Conservation (phyloP, 768 basidiomycete genomes). For the Stropharia rugosoannulata region DNA sequence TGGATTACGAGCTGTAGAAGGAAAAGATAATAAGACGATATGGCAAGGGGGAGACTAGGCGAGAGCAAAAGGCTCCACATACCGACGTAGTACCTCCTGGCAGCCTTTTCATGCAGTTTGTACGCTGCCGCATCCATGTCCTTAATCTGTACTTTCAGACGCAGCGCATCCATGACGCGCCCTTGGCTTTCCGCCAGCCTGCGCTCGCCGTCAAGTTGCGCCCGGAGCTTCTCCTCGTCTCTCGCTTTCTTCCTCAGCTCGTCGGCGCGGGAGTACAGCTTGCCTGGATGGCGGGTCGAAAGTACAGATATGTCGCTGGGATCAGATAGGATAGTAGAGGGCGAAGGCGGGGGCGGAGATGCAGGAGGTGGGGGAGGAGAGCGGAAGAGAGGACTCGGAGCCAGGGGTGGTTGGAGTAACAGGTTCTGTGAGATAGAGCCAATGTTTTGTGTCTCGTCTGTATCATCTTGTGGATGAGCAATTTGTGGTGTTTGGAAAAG, state of each 20-base stretch:
- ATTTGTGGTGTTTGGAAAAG: slow-evolving; percentile 16
- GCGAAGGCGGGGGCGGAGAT: slow-evolving; percentile 15
- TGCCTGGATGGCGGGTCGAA: slow-evolving; percentile 29
- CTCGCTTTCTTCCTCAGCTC: slow-evolving; percentile 39
- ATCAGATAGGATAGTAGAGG: slow-evolving; percentile 21
- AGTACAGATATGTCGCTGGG: slow-evolving; percentile 23
- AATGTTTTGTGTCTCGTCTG: not conserved
- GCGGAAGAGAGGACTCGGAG: slow-evolving; percentile 21
- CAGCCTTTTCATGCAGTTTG: slow-evolving; percentile 45
- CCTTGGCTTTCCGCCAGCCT: slow-evolving; percentile 28
- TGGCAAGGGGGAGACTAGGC: not conserved
- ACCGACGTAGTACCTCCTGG: slow-evolving; percentile 45
- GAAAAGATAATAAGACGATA: slow-evolving; percentile 1
- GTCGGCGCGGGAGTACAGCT: slow-evolving; percentile 34
- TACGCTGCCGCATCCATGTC: slow-evolving; percentile 31
- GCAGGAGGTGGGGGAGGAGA: slow-evolving; percentile 6
- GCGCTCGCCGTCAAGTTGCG: slow-evolving; percentile 25
- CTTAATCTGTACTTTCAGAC: slow-evolving; percentile 36
- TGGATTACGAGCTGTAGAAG: slow-evolving; percentile 36
- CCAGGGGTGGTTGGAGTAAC: slow-evolving; percentile 23
- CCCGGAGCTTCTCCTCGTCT: slow-evolving; percentile 30
- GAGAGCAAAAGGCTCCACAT: slow-evolving; percentile 15
- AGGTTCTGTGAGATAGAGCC: slow-evolving; percentile 21
- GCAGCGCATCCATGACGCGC: slow-evolving; percentile 36
- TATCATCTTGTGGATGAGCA: not conserved